These are phyloP conservation scores for Glarea lozoyensis DNA, from an alignment of 495 filamentous ascomycete species.

Conservation along the genomic window DNA sequence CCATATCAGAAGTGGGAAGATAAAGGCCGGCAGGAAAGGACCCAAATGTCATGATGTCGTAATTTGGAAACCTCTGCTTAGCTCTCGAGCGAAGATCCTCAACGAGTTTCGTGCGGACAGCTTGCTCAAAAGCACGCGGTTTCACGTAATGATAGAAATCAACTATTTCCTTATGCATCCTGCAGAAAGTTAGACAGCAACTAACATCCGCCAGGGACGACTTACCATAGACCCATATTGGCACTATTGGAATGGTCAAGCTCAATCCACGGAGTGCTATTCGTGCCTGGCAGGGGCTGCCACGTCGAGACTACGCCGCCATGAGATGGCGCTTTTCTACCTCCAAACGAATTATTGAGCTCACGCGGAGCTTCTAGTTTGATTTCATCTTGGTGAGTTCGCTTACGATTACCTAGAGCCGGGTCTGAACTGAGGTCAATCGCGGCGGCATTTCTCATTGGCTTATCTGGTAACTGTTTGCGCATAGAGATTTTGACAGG, in stretches of 20 bases:
- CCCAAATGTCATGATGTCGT: slow-evolving; percentile 67
- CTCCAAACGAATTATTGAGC: slow-evolving; percentile 30
- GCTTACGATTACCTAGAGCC: slow-evolving; percentile 49
- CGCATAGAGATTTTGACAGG: slow-evolving; percentile 1
- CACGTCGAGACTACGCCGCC: slow-evolving; percentile 51
- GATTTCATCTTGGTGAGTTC: slow-evolving; percentile 61
- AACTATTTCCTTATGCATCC: slow-evolving; percentile 79
- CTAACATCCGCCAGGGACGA: not conserved
- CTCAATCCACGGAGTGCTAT: slow-evolving; percentile 53
- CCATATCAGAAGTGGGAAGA: slow-evolving; percentile 87
- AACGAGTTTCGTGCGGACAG: slow-evolving; percentile 64
- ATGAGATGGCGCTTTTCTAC: slow-evolving; percentile 26
- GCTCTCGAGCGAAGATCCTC: slow-evolving; percentile 42
- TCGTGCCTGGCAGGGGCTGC: slow-evolving; percentile 28
- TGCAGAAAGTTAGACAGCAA: slow-evolving; percentile 20
- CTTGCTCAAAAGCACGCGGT: slow-evolving; percentile 67
- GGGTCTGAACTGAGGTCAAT: slow-evolving; percentile 23
- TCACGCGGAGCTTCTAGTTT: slow-evolving; percentile 39
- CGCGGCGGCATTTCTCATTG: not conserved
- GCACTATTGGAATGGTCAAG: slow-evolving; percentile 38
- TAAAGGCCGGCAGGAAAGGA: slow-evolving; percentile 88
- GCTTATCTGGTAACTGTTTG: not conserved
- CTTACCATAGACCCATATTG: slow-evolving; percentile 43
- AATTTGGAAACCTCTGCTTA: slow-evolving; percentile 41
- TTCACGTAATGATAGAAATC: slow-evolving; percentile 80